Evolutionary conservation across 2,329 filamentous ascomycete species (phyloP).

Genomic region (Sclerotinia glacialis): DNA sequence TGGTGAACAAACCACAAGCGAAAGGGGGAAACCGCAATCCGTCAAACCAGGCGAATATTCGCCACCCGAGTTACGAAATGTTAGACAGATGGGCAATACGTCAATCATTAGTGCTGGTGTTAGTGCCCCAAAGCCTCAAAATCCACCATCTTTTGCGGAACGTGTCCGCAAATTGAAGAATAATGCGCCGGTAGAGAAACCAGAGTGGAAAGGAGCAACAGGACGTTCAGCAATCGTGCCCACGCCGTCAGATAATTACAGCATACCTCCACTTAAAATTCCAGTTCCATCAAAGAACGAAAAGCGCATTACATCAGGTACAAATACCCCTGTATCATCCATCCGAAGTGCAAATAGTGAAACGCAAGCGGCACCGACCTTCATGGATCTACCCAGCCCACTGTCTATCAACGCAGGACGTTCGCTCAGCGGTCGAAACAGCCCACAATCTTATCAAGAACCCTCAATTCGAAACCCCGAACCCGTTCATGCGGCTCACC

Average conservation of each 20-base stretch:
- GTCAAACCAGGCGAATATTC: slow-evolving; percentile 53
- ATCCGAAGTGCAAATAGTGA: slow-evolving; percentile 33
- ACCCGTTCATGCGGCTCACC: slow-evolving; percentile 2
- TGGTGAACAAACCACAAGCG: slow-evolving; percentile 60
- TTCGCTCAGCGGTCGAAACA: slow-evolving; percentile 25
- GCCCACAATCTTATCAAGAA: slow-evolving; percentile 23
- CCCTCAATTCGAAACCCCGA: slow-evolving; percentile 8
- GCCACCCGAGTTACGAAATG: slow-evolving; percentile 30
- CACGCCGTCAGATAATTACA: slow-evolving; percentile 60
- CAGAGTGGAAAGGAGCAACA: slow-evolving; percentile 71
- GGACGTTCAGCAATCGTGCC: slow-evolving; percentile 63
- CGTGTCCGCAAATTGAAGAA: slow-evolving; percentile 46
- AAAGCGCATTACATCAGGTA: slow-evolving; percentile 38
- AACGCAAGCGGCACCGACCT: slow-evolving; percentile 33
- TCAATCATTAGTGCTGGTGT: slow-evolving; percentile 36
- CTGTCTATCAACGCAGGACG: slow-evolving; percentile 26
- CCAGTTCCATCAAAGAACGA: slow-evolving; percentile 47
- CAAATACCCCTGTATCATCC: slow-evolving; percentile 31
- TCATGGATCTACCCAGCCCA: slow-evolving; percentile 24
- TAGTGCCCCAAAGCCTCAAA: slow-evolving; percentile 36
- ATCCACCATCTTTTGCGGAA: slow-evolving; percentile 44
- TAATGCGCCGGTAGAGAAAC: slow-evolving; percentile 41
- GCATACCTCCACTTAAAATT: slow-evolving; percentile 55
- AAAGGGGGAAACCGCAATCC: slow-evolving; percentile 54
- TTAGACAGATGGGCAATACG: slow-evolving; percentile 29